Evolutionary conservation across 2,329 filamentous ascomycete genomes (phyloP).

Genomic region (Clonostachys chloroleuca): DNA sequence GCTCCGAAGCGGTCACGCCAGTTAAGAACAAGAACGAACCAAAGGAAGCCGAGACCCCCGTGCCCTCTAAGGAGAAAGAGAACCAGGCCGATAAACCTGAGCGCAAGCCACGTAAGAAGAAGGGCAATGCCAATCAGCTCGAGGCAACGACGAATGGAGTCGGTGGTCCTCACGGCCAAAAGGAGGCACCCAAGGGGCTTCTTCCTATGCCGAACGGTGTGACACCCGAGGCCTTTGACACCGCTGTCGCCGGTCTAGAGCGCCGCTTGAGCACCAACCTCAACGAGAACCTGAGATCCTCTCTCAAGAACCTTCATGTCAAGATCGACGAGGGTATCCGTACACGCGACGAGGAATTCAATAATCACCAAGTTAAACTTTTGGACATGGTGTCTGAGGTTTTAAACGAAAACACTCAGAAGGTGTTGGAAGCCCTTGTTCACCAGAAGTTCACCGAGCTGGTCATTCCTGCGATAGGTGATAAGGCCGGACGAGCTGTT

Average conservation of each 20-base stretch:
- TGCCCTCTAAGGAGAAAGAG: slow-evolving; percentile 26
- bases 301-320: slow-evolving; percentile 57
- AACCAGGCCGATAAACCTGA: slow-evolving; percentile 53
- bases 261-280: slow-evolving; percentile 43
- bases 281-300: slow-evolving; percentile 47
- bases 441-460: slow-evolving; percentile 69
- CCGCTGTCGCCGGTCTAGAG: slow-evolving; percentile 50
- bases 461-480: slow-evolving; percentile 71
- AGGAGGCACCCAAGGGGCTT: slow-evolving; percentile 1
- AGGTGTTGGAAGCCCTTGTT: slow-evolving; percentile 73
- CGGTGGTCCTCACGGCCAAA: slow-evolving; percentile 8
- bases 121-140: slow-evolving; percentile 43
- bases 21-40: slow-evolving; percentile 35
- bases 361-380: slow-evolving; percentile 47
- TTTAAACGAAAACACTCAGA: slow-evolving; percentile 60
- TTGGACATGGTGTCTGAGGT: slow-evolving; percentile 56
- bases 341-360: slow-evolving; percentile 45
- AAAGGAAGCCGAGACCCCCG: slow-evolving; percentile 42
- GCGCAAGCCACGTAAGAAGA: slow-evolving; percentile 63
- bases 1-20: slow-evolving; percentile 20
- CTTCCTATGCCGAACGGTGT: slow-evolving; percentile 3
- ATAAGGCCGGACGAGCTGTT: slow-evolving; percentile 63
- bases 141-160: slow-evolving; percentile 41
- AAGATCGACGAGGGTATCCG: slow-evolving; percentile 62
- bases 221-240: slow-evolving; percentile 43